These are phyloP conservation scores for Shiraia sp. DNA, from an alignment of 2,329 filamentous ascomycete genomes.

Conservation along the genomic window DNA sequence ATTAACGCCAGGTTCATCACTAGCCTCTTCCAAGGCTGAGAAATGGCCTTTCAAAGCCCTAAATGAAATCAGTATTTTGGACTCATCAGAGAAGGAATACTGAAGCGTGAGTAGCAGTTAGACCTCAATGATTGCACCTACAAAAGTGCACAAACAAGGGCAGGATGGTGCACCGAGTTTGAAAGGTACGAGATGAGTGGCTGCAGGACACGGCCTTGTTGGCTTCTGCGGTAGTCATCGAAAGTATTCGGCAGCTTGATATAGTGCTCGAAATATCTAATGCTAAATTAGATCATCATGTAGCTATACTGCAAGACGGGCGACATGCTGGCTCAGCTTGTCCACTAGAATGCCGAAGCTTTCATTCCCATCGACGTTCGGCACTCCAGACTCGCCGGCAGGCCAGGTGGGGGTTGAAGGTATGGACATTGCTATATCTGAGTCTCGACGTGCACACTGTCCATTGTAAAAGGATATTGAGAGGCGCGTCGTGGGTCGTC, in stretches of 20 bases:
- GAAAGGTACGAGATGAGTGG: conserved; percentile 68
- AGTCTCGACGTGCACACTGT: background rate
- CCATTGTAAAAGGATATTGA: background rate
- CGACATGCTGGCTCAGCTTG: conserved; percentile 59
- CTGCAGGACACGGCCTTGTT: conserved; percentile 60
- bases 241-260: conserved; percentile 70
- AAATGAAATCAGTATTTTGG: conserved; percentile 15
- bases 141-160: conserved; percentile 74
- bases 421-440: conserved; percentile 27
- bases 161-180: conserved; percentile 66
- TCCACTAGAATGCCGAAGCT: conserved; percentile 67
- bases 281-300: conserved; percentile 17
- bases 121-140: conserved; percentile 50
- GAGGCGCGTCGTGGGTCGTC: background rate
- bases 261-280: conserved; percentile 55
- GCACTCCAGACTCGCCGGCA: conserved; percentile 49
- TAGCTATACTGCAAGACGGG: conserved; percentile 1
- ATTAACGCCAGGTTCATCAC: conserved; percentile 65
- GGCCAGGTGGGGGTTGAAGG: conserved; percentile 35
- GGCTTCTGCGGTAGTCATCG: conserved; percentile 71
- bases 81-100: background rate
- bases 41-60: conserved; percentile 79
- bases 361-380: conserved; percentile 62
- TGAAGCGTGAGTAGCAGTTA: background rate
- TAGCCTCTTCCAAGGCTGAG: conserved; percentile 59